Conservation (phyloP, 2,329 filamentous ascomycete genomes). For the Arthroderma uncinatum region DNA sequence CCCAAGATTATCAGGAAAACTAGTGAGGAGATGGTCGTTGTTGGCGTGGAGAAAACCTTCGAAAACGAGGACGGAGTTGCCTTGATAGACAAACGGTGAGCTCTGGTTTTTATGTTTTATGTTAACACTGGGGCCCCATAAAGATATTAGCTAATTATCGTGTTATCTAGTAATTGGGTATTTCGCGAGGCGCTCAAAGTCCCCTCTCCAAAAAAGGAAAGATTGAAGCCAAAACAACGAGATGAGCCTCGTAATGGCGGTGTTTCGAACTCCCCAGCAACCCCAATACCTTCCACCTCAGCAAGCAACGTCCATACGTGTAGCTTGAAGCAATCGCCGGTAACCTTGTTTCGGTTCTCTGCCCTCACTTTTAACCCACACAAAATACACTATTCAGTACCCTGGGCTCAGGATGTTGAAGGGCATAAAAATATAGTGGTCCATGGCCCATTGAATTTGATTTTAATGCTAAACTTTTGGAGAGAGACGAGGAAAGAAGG, state of each 20-base stretch:
- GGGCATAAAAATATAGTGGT: slow-evolving; percentile 35
- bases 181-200: slow-evolving; percentile 32
- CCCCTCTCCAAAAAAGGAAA: slow-evolving; percentile 11
- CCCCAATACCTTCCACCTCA: slow-evolving; percentile 15
- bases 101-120: background rate
- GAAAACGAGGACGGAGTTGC: slow-evolving; percentile 42
- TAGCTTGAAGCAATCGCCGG: slow-evolving; percentile 28
- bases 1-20: slow-evolving; percentile 45
- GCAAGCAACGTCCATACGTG: slow-evolving; percentile 22
- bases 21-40: slow-evolving; percentile 52
- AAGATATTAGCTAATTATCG: background rate
- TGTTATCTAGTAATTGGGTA: slow-evolving; percentile 32
- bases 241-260: slow-evolving; percentile 8
- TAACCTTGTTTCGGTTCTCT: slow-evolving; percentile 36
- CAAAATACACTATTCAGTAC: slow-evolving; percentile 36
- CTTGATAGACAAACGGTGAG: slow-evolving; percentile 45
- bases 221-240: background rate
- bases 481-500: slow-evolving; percentile 25
- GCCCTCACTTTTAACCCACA: slow-evolving; percentile 37
- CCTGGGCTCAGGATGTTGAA: slow-evolving; percentile 35
- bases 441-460: slow-evolving; percentile 35
- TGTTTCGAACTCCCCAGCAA: slow-evolving; percentile 6
- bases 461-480: slow-evolving; percentile 36
- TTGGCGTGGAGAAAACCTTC: slow-evolving; percentile 52
- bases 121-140: too few relatives aligned